These are phyloP conservation scores for Teunomyces panamensis DNA, from an alignment of 805 yeast species.

Conservation along the genomic window DNA sequence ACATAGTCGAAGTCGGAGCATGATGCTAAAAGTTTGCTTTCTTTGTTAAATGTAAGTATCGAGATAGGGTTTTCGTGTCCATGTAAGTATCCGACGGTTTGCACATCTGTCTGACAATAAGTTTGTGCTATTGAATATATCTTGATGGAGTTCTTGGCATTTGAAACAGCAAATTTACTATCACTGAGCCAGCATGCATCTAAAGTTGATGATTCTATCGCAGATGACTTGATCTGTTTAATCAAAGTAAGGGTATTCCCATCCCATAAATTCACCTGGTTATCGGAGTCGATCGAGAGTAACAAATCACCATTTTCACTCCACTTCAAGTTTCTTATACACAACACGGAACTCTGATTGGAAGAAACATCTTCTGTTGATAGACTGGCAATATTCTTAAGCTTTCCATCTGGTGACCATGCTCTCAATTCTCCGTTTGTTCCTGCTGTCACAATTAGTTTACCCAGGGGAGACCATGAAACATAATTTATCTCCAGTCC, in stretches of 20 bases:
- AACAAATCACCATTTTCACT: slow-evolving; percentile 51
- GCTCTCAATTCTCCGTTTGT: slow-evolving; percentile 71
- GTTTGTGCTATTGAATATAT: slow-evolving; percentile 43
- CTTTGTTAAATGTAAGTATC: slow-evolving; percentile 50
- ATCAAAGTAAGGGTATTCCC: slow-evolving; percentile 38
- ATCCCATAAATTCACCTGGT: slow-evolving; percentile 60
- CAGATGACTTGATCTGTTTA: slow-evolving; percentile 18
- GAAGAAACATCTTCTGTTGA: slow-evolving; percentile 7
- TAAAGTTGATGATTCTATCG: slow-evolving; percentile 17
- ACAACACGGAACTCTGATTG: neutral
- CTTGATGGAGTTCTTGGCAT: slow-evolving; percentile 49
- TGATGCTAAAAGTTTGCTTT: slow-evolving; percentile 58
- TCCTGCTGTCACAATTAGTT: slow-evolving; percentile 58
- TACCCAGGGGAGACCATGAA: slow-evolving; percentile 70
- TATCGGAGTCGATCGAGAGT: slow-evolving; percentile 53
- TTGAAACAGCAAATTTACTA: slow-evolving; percentile 68
- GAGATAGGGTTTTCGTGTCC: slow-evolving; percentile 70
- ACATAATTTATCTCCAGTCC: slow-evolving; percentile 30
- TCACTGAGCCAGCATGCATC: slow-evolving; percentile 76
- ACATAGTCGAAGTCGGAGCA: slow-evolving; percentile 70
- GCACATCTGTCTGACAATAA: slow-evolving; percentile 12
- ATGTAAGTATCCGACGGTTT: slow-evolving; percentile 30
- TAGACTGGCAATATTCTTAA: slow-evolving; percentile 45
- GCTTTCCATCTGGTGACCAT: slow-evolving; percentile 73
- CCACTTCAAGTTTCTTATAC: slow-evolving; percentile 58